phyloP scores from a whole-genome alignment of 2,329 filamentous ascomycete species.

The Fusarium sp. region DNA sequence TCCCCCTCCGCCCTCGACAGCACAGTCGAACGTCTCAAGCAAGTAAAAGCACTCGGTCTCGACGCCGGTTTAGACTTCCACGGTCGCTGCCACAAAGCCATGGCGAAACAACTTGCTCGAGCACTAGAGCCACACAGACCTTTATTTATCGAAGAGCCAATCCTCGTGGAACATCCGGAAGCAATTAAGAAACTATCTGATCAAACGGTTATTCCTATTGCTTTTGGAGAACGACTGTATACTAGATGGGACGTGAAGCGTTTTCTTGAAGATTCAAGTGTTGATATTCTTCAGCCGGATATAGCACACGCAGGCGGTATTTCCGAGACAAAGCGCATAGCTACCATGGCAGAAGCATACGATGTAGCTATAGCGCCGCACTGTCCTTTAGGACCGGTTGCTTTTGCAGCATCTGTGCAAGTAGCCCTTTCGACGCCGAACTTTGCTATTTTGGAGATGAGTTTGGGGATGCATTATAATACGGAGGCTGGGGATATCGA shows the following conservation, averaged over 20 bases:
- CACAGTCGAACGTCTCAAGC: constrained; percentile 74
- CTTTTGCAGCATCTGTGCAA: constrained; percentile 77
- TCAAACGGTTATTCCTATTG: constrained; percentile 68
- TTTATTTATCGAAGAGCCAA: constrained; percentile 81
- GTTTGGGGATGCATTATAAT: constrained; percentile 84
- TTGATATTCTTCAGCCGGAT: constrained; percentile 81
- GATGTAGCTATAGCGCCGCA: constrained; percentile 80
- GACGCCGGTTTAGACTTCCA: constrained; percentile 84
- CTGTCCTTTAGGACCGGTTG: constrained; percentile 78
- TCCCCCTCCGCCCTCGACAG: constrained; percentile 72
- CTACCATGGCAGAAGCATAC: constrained; percentile 77
- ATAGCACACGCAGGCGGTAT: constrained; percentile 79
- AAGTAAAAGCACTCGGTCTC: constrained; percentile 76
- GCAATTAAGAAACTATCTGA: constrained; percentile 62
- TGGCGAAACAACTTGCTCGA: constrained; percentile 80
- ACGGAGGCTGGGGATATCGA: constrained; percentile 71
- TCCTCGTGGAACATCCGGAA: constrained; percentile 75
- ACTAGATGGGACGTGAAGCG: constrained; percentile 79
- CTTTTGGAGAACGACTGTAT: constrained; percentile 78
- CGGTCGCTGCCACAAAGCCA: constrained; percentile 80
- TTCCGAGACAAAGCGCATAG: constrained; percentile 76
- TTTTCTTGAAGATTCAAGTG: constrained; percentile 74
- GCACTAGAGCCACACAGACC: constrained; percentile 75
- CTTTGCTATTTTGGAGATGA: constrained; percentile 83
- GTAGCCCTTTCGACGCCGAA: constrained; percentile 71